Base-by-base conservation (phyloP, 2,329 filamentous ascomycete genomes). In the Didymella sp. region DNA sequence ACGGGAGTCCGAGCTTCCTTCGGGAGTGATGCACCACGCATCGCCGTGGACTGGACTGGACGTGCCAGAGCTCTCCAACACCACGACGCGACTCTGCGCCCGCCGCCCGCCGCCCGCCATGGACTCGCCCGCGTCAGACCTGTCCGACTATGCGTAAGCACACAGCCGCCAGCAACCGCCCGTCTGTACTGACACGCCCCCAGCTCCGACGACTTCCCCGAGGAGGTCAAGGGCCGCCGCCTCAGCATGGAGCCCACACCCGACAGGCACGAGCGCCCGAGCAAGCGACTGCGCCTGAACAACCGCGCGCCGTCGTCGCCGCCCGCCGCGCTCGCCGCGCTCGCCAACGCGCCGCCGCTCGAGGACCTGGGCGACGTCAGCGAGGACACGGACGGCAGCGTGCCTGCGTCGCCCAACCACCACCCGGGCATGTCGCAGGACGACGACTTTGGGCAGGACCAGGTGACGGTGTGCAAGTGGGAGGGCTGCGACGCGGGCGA, bases 351-450 rank as follows among this genome's bases (percentile, higher is more conserved):
- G 41, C 56, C 61, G 21, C 56, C 60, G 33, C 43, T 55, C n/a
- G 73, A 72, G 21, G 68, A 70, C 40, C 65, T 84, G 65, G 78
- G 86, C 48, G 90, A 92, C 51, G 88, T 98, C 58, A 96, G 92
- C 7, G 92, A 91, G 50, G 95, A 99, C 77, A 96, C 91, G 46
- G 93, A 91, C 30, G 92, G 92, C 75, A 92, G 73, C 82, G 89
- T 77, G 77, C 90, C 79, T 73, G 89, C 71, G 58, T 81, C 80
- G 43, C 80, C 81, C 3, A 51, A 67, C 56, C 74, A 79, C 59
- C 76, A 77, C 67, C 74, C 73, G 17, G 73, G 71, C 67, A 71
- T 74, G 69, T 71, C 66, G 68, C 78, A 66, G 62, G 80, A 79
- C 52, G 74, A 78, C 45, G 75, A 76, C 59, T 74, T 71, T 35